Conservation (phyloP, 2,329 filamentous ascomycete species). For the Lasiodiplodia citricola region DNA sequence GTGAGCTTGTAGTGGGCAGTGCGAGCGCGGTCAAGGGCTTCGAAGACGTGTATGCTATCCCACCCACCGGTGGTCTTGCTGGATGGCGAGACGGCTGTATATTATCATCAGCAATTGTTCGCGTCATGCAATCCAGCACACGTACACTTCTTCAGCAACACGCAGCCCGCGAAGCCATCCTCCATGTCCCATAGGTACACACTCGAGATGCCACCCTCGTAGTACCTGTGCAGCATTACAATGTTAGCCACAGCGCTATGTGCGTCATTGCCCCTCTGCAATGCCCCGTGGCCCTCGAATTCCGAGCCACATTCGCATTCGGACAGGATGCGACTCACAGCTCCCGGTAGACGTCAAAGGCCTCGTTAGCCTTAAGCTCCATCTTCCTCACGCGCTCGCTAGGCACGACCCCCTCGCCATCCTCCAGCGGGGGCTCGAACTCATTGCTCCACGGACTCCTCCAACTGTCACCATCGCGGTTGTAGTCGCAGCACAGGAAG, state of each 20-base stretch:
- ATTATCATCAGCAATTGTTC: conserved; percentile 11
- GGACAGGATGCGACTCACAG: conserved; percentile 58
- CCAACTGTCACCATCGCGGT: conserved; percentile 97
- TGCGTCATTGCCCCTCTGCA: neutral
- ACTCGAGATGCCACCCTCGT: conserved; percentile 92
- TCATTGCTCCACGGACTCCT: conserved; percentile 99
- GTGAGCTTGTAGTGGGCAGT: conserved; percentile 97
- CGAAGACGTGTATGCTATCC: conserved; percentile 99
- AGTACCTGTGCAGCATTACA: conserved; percentile 63
- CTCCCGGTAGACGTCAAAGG: conserved; percentile 95
- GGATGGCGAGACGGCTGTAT: conserved; percentile 68
- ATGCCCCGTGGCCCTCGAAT: neutral
- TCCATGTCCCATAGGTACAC: conserved; percentile 99
- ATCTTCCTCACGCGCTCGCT: conserved; percentile 91
- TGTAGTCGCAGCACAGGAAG: conserved; percentile 99
- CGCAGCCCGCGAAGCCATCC: conserved; percentile 95
- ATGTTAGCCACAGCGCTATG: neutral
- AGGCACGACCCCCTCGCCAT: conserved; percentile 81
- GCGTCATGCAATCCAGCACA: conserved; percentile 29
- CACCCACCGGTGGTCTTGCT: conserved; percentile 78
- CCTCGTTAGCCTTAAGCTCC: conserved; percentile 92
- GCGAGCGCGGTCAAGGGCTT: conserved; percentile 89
- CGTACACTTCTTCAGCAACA: conserved; percentile 91
- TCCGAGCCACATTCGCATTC: neutral
- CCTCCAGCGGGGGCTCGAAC: conserved; percentile 85